phyloP scores from a whole-genome alignment of 176 grass and related monocot genomes.

The Phoenix roebelenii region DNA sequence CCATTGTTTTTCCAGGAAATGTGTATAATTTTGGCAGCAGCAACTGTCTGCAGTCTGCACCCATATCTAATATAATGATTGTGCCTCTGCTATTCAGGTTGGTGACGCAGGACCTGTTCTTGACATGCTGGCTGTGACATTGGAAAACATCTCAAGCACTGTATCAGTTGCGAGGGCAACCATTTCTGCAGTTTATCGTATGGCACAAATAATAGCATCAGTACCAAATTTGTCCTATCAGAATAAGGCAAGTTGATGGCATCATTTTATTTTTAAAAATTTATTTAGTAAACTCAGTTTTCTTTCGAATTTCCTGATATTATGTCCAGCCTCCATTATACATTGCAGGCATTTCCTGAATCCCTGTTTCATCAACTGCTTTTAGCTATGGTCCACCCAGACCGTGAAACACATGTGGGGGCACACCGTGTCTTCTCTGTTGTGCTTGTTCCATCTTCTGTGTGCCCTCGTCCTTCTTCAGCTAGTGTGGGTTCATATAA shows the following conservation, averaged over 20 bases:
- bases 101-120: constrained; percentile 93
- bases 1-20: too few species aligned
- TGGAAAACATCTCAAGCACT: constrained; percentile 72
- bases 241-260: constrained; percentile 53
- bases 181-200: constrained; percentile 74
- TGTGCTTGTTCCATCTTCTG: constrained; percentile 90
- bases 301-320: background rate
- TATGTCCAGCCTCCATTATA: background rate
- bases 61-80: background rate
- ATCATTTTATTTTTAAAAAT: background rate
- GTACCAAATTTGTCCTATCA: constrained; percentile 70
- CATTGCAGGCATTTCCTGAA: constrained; percentile 73
- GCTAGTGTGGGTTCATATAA: constrained; percentile 15
- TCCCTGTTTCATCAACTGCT: constrained; percentile 89
- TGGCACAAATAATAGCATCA: constrained; percentile 74
- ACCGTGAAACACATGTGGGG: constrained; percentile 66
- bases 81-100: constrained; percentile 44
- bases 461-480: constrained; percentile 45
- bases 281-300: constrained; percentile 6
- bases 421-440: constrained; percentile 84
- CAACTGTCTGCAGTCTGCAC: too few species aligned
- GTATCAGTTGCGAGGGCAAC: constrained; percentile 52
- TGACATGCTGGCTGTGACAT: constrained; percentile 73
- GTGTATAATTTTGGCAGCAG: background rate
- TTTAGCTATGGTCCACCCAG: constrained; percentile 81